Evolutionary conservation across 345 rosid species (phyloP), one percentile per base, ranked within the genome.

Genomic region (Mallotus nudiflorus): DNA sequence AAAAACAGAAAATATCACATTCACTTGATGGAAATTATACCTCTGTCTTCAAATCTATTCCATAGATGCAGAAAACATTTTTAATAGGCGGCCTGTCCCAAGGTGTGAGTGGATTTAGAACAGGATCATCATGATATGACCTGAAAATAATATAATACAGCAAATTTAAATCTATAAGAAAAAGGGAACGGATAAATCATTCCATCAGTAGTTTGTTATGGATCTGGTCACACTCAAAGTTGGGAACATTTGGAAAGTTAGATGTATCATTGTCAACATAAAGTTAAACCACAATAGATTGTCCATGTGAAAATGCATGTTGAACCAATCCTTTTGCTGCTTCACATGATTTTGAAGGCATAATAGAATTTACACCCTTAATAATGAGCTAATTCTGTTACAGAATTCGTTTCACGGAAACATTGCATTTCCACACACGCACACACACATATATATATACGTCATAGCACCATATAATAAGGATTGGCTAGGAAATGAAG

Each of bases 71-170:
- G 74, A 95, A 95, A 52, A 90, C 84, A 80, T 95, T 95, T 84
- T 86, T 92, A 50, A 92, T 86, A 69, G 99, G 99, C 57, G 99
- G 99, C 72, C 99, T 90, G 59, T 95, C 99, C 97, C 98, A 95
- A 54, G 99, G 97, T 50, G 97, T 84, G 37, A 95, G 91, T 73
- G 99, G 97, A 85, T 95, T 92, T 70, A 89, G 73, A 76, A 95
- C 90, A 77, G 92, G 97, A 82, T 95, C 92, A 61, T 78, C 80
- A 72, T 83, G 97, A 82, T 95, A 92, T 76, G 85, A 85, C 88
- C 99, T 95, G 89, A 57, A 51, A 73, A 84, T 76, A 60, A 66
- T 20, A 59, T 22, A 74, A 49, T 37, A 71, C 67, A 52, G 49
- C 31, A 69, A 62, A 66, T 64, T 68, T 12, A 68, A 40, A 45